Evolutionary conservation across 768 basidiomycete genomes (phyloP), one percentile per base, ranked within the genome.

Genomic region (Russula earlei): DNA sequence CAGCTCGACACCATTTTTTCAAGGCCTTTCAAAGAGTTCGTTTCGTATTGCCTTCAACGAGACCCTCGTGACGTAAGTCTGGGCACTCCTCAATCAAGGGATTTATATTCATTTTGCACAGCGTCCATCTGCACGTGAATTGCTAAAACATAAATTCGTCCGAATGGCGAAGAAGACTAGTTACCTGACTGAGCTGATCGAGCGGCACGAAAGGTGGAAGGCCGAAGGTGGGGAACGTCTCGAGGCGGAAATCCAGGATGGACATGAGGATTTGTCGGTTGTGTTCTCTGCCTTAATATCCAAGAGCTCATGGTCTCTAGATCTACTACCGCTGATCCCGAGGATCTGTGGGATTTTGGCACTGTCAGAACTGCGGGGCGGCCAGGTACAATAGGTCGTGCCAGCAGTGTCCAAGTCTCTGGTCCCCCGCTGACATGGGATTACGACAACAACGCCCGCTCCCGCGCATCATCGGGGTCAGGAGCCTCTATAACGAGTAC

Each of bases 271-370:
- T 59, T 60, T 77, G 89, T 91, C 69, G 50, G 85, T 70, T 17
- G 4, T 17, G 17, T 20, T 49, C 29, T 44, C 24, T 50, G 20
- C 42, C 49, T 17, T 17, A 19, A 25, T 45, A 42, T 59, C 22
- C 40, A 15, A 15, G 22, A 25, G 38, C 37, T 54, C 36, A n/a
- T 25, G 2, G 40, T 38, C n/a, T 27, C 29, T 58, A 86, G 84
- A 46, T 74, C 75, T 47, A 68, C 72, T 12, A 74, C 74, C 52
- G 77, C 75, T 36, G 85, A 87, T 62, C 75, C 78, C 3, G 89
- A 90, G 50, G 91, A 94, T 61, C 72, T 97, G 33, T 98, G 95
- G 95, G 95, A 98, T 68, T 96, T 97, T 70, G 95, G 95, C 14
- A 98, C 95, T 8, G 86, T 98, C 45, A 87, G 90, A 54, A 85